Evolutionary conservation across 208 protist genomes (phyloP), one percentile per base, ranked within the genome.

Genomic region (Acanthamoeba lenticulata): DNA sequence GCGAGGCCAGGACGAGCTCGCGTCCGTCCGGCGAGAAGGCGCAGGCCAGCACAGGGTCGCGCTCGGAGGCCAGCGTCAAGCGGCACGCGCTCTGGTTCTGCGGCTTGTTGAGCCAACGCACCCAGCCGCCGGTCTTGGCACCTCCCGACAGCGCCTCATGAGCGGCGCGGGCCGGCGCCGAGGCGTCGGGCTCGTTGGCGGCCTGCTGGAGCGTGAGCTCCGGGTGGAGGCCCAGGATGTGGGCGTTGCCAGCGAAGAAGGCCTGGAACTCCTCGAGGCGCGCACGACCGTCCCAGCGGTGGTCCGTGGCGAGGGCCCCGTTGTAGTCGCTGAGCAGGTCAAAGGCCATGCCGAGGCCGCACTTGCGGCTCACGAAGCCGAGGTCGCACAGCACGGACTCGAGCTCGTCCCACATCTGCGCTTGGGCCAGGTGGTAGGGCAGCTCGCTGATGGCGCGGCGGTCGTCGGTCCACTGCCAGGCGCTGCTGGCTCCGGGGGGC

Each of bases 291-390:
- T 92, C 88, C 88, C 60, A 69, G 21, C 32, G 57, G 34, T 79
- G 60, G 1, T 92, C 88, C 24, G 74, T 91, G 65, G 69, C 47
- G 2, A 94, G n/a, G 24, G 86, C 94, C 2, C 89, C 55, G 3
- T 60, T 40, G 52, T 96, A 97, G 81, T 97, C 95, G 24, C 7
- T 85, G n/a, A 97, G 34, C 24, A 97, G 77, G n/a, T 96, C 95
- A 57, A 69, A 91, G 21, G 88, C 62, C 15, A 97, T 55, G 38
- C 96, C 96, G n/a, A 94, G 29, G 42, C 60, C 40, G 57, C 86
- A 95, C 88, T 97, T 97, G 34, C 7, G 34, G 57, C 94, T 42
- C 38, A 97, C 40, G 36, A 95, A 97, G 29, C 47, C n/a, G 0
- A 97, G 32, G 36, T 92, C 90, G 57, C 65, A 92, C 17, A 97